Percentiles rank a stretch among this genome's conserved stretches.
Evolutionary conservation across 306 rosid species (phyloP).

Genomic region (Cucurbita argyrosperma): DNA sequence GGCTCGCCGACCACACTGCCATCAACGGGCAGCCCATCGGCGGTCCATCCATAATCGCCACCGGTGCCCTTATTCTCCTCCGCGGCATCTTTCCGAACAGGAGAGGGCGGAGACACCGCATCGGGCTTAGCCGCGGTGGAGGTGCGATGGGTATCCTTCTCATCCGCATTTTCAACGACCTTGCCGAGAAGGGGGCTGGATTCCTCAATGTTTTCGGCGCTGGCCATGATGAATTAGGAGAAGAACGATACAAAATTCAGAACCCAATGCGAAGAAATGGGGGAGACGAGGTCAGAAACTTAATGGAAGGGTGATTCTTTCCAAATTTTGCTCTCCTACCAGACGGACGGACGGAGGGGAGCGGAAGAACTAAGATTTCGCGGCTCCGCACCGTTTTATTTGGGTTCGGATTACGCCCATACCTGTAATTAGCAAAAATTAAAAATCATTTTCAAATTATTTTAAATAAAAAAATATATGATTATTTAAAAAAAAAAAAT

Average conservation of each 20-base stretch:
- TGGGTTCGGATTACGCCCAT: not conserved
- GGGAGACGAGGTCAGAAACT: not conserved
- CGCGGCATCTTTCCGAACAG: slow-evolving; percentile 4
- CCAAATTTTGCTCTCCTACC: not conserved
- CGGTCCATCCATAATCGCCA: slow-evolving; percentile 50
- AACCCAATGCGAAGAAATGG: not conserved
- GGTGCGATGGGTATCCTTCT: not conserved
- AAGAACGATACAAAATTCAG: not conserved
- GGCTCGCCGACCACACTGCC: slow-evolving; percentile 93
- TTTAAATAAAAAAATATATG: no score
- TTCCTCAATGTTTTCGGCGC: slow-evolving; percentile 35
- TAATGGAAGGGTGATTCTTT: not conserved
- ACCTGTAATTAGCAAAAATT: no score
- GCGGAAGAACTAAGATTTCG: not conserved
- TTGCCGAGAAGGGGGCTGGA: slow-evolving; percentile 51
- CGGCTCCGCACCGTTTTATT: not conserved
- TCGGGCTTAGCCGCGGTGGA: not conserved
- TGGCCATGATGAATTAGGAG: slow-evolving; percentile 18
- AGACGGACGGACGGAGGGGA: not conserved
- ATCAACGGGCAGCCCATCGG: slow-evolving; percentile 57
- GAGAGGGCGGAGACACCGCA: not conserved
- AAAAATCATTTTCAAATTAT: no score
- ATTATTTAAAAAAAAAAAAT: no score
- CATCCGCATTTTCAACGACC: slow-evolving; percentile 16
- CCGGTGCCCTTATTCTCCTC: slow-evolving; percentile 10